phyloP scores from a whole-genome alignment of 1,284 basidiomycete genomes.

The Leccinum solheimii region DNA sequence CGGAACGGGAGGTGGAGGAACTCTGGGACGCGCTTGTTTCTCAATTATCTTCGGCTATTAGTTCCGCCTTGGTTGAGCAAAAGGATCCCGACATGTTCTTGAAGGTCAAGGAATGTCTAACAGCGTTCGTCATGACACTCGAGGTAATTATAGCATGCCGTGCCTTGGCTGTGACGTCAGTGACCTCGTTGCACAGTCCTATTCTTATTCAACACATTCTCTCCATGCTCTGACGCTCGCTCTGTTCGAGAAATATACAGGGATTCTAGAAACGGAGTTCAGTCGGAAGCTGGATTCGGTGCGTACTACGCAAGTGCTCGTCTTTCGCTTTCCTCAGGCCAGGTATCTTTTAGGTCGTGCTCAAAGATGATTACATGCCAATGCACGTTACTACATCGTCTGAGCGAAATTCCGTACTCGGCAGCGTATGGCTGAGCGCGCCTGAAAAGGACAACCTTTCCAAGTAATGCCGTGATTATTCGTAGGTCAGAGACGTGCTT shows the following conservation, averaged over 20 bases:
- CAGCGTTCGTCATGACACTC: slow-evolving; percentile 90
- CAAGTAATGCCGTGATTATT: slow-evolving; percentile 47
- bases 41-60: slow-evolving; percentile 77
- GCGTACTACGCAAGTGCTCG: slow-evolving; percentile 17
- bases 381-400: slow-evolving; percentile 79
- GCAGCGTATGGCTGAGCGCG: slow-evolving; percentile 83
- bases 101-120: slow-evolving; percentile 80
- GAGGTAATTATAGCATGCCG: slow-evolving; percentile 60
- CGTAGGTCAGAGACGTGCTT: slow-evolving; percentile 3
- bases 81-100: slow-evolving; percentile 84
- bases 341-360: slow-evolving; percentile 63
- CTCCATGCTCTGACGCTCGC: slow-evolving; percentile 85
- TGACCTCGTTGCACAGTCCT: slow-evolving; percentile 54
- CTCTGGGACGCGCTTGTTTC: slow-evolving; percentile 91
- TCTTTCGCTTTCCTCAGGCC: neutral
- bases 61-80: slow-evolving; percentile 72
- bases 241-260: slow-evolving; percentile 90
- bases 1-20: slow-evolving; percentile 89
- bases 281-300: slow-evolving; percentile 81
- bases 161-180: slow-evolving; percentile 2
- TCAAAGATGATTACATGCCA: slow-evolving; percentile 88
- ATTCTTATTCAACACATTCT: slow-evolving; percentile 81
- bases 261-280: slow-evolving; percentile 83
- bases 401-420: slow-evolving; percentile 78
- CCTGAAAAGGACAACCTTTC: slow-evolving; percentile 64